Evolutionary conservation across 2,329 filamentous ascomycete genomes (phyloP).

Genomic region (Fusarium secorum): DNA sequence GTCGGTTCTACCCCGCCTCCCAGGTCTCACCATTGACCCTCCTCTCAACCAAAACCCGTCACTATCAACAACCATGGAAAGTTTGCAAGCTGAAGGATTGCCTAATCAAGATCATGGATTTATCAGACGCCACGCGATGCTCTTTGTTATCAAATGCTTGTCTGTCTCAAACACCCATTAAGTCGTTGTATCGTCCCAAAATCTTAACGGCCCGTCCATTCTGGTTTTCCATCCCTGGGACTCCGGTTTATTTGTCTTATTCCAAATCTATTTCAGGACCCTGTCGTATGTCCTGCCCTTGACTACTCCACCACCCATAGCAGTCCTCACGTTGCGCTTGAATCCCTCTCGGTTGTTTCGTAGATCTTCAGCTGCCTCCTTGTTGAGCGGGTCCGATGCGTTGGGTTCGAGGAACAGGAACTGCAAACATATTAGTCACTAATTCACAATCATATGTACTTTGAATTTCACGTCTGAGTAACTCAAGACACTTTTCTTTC

Average conservation of each 20-base stretch:
- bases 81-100: constrained; percentile 11
- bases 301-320: constrained; percentile 83
- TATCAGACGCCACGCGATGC: constrained; percentile 27
- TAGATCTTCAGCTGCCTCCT: constrained; percentile 94
- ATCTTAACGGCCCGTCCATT: constrained; percentile 3
- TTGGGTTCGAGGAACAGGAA: constrained; percentile 99
- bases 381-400: constrained; percentile 95
- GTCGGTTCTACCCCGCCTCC: not conserved
- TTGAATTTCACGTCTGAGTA: not conserved
- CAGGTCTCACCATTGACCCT: not conserved
- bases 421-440: constrained; percentile 54
- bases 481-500: not conserved
- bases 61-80: constrained; percentile 6
- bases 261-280: constrained; percentile 68
- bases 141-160: constrained; percentile 25
- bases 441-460: not conserved
- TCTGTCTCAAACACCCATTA: constrained; percentile 11
- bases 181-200: constrained; percentile 16
- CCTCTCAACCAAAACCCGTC: not conserved
- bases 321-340: constrained; percentile 84
- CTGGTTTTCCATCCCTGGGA: constrained; percentile 4
- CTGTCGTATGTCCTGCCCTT: constrained; percentile 78
- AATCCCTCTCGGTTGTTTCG: constrained; percentile 86
- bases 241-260: constrained; percentile 3
- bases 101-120: constrained; percentile 26